Conservation (phyloP, 2,329 filamentous ascomycete genomes). For the Penicillium sp. region DNA sequence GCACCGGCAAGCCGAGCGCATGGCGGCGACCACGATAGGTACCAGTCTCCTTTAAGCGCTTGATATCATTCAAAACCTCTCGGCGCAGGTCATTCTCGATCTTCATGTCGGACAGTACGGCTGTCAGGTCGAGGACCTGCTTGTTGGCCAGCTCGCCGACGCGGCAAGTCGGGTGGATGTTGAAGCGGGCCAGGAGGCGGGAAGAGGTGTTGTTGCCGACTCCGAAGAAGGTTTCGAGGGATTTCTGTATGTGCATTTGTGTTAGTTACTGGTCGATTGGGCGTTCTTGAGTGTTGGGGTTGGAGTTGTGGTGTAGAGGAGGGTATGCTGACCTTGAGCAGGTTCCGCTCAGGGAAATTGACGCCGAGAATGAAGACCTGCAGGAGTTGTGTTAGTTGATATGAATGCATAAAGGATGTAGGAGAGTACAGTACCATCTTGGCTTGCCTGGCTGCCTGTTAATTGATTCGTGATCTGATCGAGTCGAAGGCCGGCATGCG, state of each 20-base stretch:
- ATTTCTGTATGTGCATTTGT: conserved; percentile 29
- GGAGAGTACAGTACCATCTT: conserved; percentile 31
- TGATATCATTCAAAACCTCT: conserved; percentile 79
- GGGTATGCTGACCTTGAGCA: conserved; percentile 68
- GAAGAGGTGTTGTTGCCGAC: conserved; percentile 69
- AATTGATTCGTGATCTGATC: conserved; percentile 11
- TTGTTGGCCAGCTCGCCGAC: conserved; percentile 72
- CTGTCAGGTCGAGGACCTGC: conserved; percentile 77
- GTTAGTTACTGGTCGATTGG: conserved; percentile 12
- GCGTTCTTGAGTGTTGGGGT: background rate
- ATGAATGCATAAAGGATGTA: background rate
- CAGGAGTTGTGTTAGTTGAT: conserved; percentile 11
- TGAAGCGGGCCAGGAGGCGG: conserved; percentile 81
- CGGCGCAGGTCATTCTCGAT: conserved; percentile 85
- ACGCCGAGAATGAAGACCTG: conserved; percentile 83
- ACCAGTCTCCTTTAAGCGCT: conserved; percentile 83
- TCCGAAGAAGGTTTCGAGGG: conserved; percentile 82
- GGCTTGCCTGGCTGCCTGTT: conserved; percentile 10
- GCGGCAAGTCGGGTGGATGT: conserved; percentile 79
- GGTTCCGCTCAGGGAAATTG: conserved; percentile 78
- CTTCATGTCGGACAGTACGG: conserved; percentile 84
- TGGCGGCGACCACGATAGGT: conserved; percentile 85
- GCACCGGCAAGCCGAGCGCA: conserved; percentile 86
- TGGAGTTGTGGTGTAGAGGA: conserved; percentile 1
- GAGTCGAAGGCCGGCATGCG: conserved; percentile 16